Evolutionary conservation across 345 rosid genomes (phyloP).

Genomic region (Pugionium dolabratum): DNA sequence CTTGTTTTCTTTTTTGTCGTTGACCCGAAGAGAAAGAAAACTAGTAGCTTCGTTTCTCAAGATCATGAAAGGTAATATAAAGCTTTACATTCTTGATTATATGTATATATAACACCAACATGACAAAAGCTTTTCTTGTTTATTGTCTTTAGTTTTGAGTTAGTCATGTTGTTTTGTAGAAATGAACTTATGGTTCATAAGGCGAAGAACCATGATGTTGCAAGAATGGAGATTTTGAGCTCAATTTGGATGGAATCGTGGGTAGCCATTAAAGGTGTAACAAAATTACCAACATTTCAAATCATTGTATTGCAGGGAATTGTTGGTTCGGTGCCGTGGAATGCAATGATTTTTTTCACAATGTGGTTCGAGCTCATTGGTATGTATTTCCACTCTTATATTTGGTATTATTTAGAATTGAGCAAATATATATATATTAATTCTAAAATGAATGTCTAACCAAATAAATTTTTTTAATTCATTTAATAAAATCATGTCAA

Average conservation of each 20-base stretch:
- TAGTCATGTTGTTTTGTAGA: constrained; percentile 42
- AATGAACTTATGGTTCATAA: constrained; percentile 25
- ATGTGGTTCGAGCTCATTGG: constrained; percentile 96
- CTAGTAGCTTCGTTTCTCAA: constrained; percentile 7
- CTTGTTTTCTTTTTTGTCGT: constrained; percentile 67
- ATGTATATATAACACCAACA: not conserved
- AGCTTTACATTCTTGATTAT: not conserved
- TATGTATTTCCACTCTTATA: constrained; percentile 34
- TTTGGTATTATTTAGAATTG: not conserved
- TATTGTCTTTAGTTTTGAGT: constrained; percentile 8
- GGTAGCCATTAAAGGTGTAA: constrained; percentile 66
- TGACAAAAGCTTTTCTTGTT: not conserved
- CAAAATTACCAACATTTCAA: constrained; percentile 75
- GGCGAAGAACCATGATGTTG: constrained; percentile 30
- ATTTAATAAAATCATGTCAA: not conserved
- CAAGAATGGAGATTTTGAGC: constrained; percentile 26
- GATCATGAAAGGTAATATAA: constrained; percentile 28
- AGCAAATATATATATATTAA: too few species aligned
- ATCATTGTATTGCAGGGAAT: constrained; percentile 78
- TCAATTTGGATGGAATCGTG: constrained; percentile 75
- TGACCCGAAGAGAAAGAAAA: constrained; percentile 49
- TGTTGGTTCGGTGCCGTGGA: constrained; percentile 82
- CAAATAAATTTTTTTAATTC: too few species aligned
- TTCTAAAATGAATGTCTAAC: too few species aligned
- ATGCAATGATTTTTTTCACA: constrained; percentile 83